phyloP scores from a whole-genome alignment of 2,329 filamentous ascomycete genomes.

The Apiospora pterosperma region DNA sequence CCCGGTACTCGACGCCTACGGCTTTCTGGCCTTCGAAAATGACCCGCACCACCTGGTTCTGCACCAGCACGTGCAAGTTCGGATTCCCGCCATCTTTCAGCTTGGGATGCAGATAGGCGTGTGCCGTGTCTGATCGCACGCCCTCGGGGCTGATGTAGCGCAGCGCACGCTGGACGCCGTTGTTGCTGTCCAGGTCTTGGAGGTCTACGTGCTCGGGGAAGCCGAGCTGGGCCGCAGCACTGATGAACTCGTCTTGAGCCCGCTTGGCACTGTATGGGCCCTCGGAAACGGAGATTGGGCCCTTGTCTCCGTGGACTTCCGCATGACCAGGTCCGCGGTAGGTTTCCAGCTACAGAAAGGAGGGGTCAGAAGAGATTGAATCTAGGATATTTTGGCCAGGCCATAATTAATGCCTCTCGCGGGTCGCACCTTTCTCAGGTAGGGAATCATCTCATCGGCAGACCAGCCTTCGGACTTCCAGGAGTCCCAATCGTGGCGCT shows the following conservation, averaged over 20 bases:
- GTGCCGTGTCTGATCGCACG: constrained; percentile 24
- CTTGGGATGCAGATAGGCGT: constrained; percentile 23
- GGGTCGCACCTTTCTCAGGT: constrained; percentile 45
- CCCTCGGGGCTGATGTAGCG: constrained; percentile 23
- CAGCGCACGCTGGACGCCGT: constrained; percentile 27
- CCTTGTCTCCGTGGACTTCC: constrained; percentile 41
- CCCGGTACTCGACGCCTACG: constrained; percentile 42
- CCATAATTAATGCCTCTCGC: too few relatives aligned
- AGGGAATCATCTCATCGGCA: constrained; percentile 39
- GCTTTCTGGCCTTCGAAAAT: constrained; percentile 52
- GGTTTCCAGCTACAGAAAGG: constrained; percentile 27
- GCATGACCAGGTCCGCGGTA: constrained; percentile 32
- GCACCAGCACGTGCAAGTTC: constrained; percentile 27
- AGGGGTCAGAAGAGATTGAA: constrained; percentile 20
- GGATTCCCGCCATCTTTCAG: constrained; percentile 20
- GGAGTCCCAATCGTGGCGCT: constrained; percentile 28
- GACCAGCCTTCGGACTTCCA: constrained; percentile 27
- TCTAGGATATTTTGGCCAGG: too few relatives aligned
- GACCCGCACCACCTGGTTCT: constrained; percentile 38
- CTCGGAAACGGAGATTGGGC: constrained; percentile 46
- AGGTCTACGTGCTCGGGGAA: constrained; percentile 45
- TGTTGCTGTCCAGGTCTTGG: constrained; percentile 40
- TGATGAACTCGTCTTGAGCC: constrained; percentile 43
- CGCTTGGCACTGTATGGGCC: constrained; percentile 37
- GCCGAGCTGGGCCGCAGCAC: constrained; percentile 41